Conservation (phyloP, 306 rosid species). For the Urtica urens region DNA sequence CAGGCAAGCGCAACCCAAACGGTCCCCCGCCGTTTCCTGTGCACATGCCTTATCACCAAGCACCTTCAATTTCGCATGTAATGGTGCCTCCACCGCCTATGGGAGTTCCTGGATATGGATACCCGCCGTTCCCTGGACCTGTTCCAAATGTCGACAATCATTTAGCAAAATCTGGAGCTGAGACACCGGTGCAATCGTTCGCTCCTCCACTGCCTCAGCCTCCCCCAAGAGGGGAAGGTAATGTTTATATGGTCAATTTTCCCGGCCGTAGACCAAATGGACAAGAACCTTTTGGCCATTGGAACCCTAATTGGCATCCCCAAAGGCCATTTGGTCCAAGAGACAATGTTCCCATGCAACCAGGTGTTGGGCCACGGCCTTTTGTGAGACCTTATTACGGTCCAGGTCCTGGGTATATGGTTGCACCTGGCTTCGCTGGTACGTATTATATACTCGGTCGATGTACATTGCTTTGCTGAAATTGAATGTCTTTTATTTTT, state of each 20-base stretch:
- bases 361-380: conserved; percentile 66
- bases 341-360: conserved; percentile 54
- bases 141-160: conserved; percentile 48
- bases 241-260: conserved; percentile 37
- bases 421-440: conserved; percentile 76
- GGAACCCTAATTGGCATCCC: conserved; percentile 66
- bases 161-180: conserved; percentile 46
- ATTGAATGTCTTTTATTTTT: not conserved
- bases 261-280: conserved; percentile 52
- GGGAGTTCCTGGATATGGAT: conserved; percentile 58
- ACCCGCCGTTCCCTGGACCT: conserved; percentile 50
- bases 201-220: conserved; percentile 49
- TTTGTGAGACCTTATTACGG: conserved; percentile 49
- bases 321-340: conserved; percentile 54
- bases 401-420: conserved; percentile 67
- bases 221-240: conserved; percentile 48
- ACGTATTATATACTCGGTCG: conserved; percentile 7
- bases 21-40: conserved; percentile 48
- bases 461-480: not conserved
- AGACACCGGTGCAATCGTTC: conserved; percentile 44
- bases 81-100: conserved; percentile 55
- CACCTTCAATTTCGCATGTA: conserved; percentile 35
- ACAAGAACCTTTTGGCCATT: conserved; percentile 52
- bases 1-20: conserved; percentile 47
- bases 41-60: conserved; percentile 35